phyloP scores from a whole-genome alignment of 768 basidiomycete genomes.

The Boletus reticulatus region DNA sequence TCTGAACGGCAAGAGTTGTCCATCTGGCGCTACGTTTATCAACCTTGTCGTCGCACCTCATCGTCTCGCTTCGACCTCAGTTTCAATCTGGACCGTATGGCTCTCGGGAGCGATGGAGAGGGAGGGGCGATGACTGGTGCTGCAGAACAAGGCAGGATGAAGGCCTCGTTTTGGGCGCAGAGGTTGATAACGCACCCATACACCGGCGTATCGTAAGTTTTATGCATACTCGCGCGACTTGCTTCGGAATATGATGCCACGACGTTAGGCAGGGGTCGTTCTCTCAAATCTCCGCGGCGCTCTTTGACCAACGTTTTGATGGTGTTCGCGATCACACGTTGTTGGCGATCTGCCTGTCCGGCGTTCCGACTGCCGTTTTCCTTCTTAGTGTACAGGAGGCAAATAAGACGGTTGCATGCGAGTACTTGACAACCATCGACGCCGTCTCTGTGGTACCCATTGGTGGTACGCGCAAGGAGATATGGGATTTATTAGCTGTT shows the following conservation, averaged over 20 bases:
- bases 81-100: slow-evolving; percentile 67
- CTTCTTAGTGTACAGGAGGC: slow-evolving; percentile 42
- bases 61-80: slow-evolving; percentile 54
- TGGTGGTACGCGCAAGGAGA: slow-evolving; percentile 55
- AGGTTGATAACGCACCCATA: slow-evolving; percentile 51
- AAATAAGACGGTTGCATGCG: slow-evolving; percentile 41
- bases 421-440: slow-evolving; percentile 35
- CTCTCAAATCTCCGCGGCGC: slow-evolving; percentile 45
- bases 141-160: slow-evolving; percentile 63
- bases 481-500: slow-evolving; percentile 70
- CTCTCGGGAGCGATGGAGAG: slow-evolving; percentile 49
- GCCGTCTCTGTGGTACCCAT: slow-evolving; percentile 59
- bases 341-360: slow-evolving; percentile 55
- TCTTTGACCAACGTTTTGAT: slow-evolving; percentile 68
- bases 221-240: neutral
- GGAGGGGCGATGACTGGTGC: slow-evolving; percentile 39
- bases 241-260: slow-evolving; percentile 1
- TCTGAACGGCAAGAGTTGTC: slow-evolving; percentile 50
- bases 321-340: slow-evolving; percentile 50
- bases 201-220: slow-evolving; percentile 48
- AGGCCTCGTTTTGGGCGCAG: slow-evolving; percentile 73
- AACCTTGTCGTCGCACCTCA: slow-evolving; percentile 42
- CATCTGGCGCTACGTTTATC: slow-evolving; percentile 72
- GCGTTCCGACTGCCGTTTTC: slow-evolving; percentile 45
- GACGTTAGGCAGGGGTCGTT: slow-evolving; percentile 14